These are phyloP conservation scores for Oryza meyeriana DNA, from an alignment of 176 grass and related monocot genomes.

Conservation along the genomic window DNA sequence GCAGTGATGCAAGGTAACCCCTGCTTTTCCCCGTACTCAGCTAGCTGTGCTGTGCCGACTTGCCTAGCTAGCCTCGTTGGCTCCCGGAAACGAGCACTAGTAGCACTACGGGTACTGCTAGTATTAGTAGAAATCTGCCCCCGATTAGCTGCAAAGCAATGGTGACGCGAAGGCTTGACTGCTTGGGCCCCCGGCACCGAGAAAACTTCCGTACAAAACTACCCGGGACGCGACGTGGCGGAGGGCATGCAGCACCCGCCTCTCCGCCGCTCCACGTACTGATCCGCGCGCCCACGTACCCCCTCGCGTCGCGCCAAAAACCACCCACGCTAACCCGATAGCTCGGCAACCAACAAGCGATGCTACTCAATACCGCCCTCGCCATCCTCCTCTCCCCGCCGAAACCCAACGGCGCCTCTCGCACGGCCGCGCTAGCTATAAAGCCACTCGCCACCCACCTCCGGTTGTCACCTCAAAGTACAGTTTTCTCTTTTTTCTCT, in stretches of 20 bases:
- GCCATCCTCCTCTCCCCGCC: neutral
- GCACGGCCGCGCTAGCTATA: slow-evolving; percentile 6
- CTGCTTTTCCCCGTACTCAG: neutral
- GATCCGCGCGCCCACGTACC: slow-evolving; percentile 11
- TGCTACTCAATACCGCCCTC: slow-evolving; percentile 1
- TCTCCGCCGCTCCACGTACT: slow-evolving; percentile 32
- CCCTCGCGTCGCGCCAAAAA: slow-evolving; percentile 31
- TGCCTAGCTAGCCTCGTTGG: neutral
- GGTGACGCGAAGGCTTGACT: neutral
- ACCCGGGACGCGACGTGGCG: slow-evolving; percentile 27
- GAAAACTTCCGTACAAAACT: neutral
- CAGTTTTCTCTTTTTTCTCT: neutral
- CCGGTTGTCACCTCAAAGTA: neutral
- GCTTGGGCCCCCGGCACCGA: neutral
- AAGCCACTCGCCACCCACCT: slow-evolving; percentile 7
- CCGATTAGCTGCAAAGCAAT: neutral
- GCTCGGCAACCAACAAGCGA: slow-evolving; percentile 7
- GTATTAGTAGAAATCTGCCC: neutral
- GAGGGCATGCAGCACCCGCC: slow-evolving; percentile 36
- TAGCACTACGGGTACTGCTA: no score
- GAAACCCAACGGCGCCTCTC: slow-evolving; percentile 5
- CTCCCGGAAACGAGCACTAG: no score
- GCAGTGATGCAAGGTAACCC: neutral
- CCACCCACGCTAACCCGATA: slow-evolving; percentile 17
- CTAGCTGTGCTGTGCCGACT: neutral